Base-by-base conservation (phyloP, 2,329 filamentous ascomycete species). In the Chaetomium globosum region DNA sequence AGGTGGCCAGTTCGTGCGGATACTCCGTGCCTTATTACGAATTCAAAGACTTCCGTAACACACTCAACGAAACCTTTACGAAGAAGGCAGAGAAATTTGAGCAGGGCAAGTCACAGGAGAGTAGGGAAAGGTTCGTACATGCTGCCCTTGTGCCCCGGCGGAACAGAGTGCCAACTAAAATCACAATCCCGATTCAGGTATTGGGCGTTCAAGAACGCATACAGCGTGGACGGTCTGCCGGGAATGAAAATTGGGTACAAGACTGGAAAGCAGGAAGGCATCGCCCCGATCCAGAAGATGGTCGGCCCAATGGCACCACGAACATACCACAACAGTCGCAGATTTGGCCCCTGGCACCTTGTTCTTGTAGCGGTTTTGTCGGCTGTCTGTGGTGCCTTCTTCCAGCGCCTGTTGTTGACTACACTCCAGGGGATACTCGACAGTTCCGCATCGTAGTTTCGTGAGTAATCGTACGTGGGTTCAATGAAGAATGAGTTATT, bases 201-300 rank as follows among this genome's bases (percentile, higher is more conserved):
- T 67, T 80, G 78, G 78, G 78, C 78, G 0, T 65, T 71, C 48
- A 80, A 80, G 69, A 80, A 78, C 59, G 72, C 77, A 0, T 77
- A 71, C 68, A 79, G 77, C 53, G 74, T 80, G 59, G 78, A 80
- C 52, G 76, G 76, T 0, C 71, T 80, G 0, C 78, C 78, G 0
- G 77, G 74, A 0, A 75, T 80, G 72, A 69, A 72, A 5, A 65
- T 74, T 21, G 78, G 71, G 1, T 66, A 75, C 33, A 72, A 73
- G 65, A 73, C 73, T 1, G 74, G 70, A 3, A 70, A 72, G 26
- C 62, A 74, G 57, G 72, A 77, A 43, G 66, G 71, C 1, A 73
- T 80, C 36, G 67, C 69, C n/a, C 78, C 78, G 1, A 64, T 77
- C 2, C 72, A 74, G 68, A 80, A 80, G 70, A 78, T 79, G 76